Conservation (phyloP, 192 early-diverging fungal genomes). For the Glomus cerebriforme region DNA sequence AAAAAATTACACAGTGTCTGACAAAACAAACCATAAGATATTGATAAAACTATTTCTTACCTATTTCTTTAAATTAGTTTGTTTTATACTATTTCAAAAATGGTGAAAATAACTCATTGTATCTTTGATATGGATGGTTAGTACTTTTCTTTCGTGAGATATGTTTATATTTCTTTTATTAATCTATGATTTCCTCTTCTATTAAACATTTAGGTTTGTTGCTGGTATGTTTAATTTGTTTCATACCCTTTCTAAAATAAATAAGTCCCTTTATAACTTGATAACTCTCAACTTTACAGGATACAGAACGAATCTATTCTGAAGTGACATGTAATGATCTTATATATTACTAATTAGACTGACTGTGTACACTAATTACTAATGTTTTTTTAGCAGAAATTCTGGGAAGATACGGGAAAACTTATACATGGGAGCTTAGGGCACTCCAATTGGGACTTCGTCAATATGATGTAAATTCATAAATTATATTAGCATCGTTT, state of each 20-base stretch:
- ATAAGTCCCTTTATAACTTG: not conserved
- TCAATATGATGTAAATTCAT: not conserved
- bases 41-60: no score
- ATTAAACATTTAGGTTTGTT: no score
- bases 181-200: no score
- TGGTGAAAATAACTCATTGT: conserved; percentile 2
- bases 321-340: not conserved
- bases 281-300: not conserved
- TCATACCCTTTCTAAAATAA: no score
- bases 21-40: no score
- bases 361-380: no score
- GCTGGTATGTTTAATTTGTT: no score
- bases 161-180: no score
- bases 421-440: conserved; percentile 29
- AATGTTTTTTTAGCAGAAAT: not conserved
- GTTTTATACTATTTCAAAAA: not conserved
- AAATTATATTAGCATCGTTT: no score
- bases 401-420: not conserved
- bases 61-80: no score
- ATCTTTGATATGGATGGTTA: not conserved
- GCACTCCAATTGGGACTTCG: not conserved
- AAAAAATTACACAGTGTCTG: no score
- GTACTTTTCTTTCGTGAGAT: not conserved
- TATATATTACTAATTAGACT: no score
- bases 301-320: not conserved